A percentile compares a stretch with the other conserved stretches of the same genome.
phyloP scores from a whole-genome alignment of 345 rosid species.

The Gossypium anomalum region DNA sequence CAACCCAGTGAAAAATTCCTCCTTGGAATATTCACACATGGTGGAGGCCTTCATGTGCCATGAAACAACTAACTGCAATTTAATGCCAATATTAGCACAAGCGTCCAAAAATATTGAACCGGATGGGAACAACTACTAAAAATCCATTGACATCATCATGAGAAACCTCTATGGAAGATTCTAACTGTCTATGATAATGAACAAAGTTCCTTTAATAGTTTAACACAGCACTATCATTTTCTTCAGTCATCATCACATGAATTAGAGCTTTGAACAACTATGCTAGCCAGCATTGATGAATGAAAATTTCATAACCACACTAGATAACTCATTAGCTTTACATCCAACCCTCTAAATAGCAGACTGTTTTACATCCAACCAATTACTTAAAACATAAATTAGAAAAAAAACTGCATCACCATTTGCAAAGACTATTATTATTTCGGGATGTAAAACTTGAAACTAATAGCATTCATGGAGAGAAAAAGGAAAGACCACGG shows the following conservation, averaged over 20 bases:
- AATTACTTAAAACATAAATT: neutral
- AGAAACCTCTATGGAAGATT: neutral
- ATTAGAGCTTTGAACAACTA: neutral
- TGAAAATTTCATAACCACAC: neutral
- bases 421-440: neutral
- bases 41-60: slow-evolving; percentile 99
- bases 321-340: neutral
- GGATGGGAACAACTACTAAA: neutral
- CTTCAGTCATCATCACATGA: neutral
- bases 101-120: neutral
- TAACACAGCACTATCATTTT: neutral
- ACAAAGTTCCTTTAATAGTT: neutral
- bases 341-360: neutral
- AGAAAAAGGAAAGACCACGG: neutral
- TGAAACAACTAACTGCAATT: slow-evolving; percentile 82
- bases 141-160: neutral
- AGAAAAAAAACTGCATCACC: neutral
- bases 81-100: neutral
- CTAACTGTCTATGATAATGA: neutral
- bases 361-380: neutral
- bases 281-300: neutral
- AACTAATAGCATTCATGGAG: neutral
- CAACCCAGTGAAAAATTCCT: slow-evolving; percentile 79
- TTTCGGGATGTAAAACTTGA: neutral
- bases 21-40: slow-evolving; percentile 91